phyloP scores from a whole-genome alignment of 345 rosid genomes.

The Melastoma malabathricum region DNA sequence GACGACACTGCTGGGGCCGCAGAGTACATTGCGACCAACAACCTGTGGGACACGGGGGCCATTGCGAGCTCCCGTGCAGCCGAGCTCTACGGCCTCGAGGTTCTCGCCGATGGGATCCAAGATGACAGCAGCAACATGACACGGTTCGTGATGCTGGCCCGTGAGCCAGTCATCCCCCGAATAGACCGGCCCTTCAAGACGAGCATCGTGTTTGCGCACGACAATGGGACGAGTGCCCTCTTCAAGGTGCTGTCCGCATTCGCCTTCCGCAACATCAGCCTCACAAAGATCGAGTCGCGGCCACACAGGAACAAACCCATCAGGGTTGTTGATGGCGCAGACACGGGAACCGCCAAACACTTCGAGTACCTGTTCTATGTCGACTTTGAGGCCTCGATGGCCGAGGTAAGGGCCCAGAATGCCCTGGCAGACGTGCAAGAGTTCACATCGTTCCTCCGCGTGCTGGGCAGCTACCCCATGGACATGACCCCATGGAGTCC shows the following conservation, averaged over 20 bases:
- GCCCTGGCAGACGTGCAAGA: conserved; percentile 99
- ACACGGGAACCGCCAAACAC: conserved; percentile 68
- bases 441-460: conserved; percentile 92
- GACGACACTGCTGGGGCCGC: conserved; percentile 96
- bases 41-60: conserved; percentile 74
- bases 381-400: conserved; percentile 96
- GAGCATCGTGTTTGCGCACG: conserved; percentile 94
- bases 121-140: conserved; percentile 91
- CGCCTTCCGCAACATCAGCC: conserved; percentile 75
- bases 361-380: conserved; percentile 89
- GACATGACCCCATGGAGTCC: conserved; percentile 98
- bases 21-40: conserved; percentile 57
- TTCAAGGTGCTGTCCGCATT: conserved; percentile 90
- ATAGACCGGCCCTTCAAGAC: conserved; percentile 94
- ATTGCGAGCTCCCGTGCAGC: conserved; percentile 94
- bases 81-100: conserved; percentile 61
- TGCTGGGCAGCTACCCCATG: conserved; percentile 94
- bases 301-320: conserved; percentile 80
- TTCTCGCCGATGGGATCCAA: conserved; percentile 79
- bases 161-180: conserved; percentile 91
- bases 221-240: conserved; percentile 78
- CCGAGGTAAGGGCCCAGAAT: conserved; percentile 83
- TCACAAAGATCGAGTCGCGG: conserved; percentile 90
- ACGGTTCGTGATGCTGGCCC: conserved; percentile 85
- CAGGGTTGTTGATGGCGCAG: conserved; percentile 62